Evolutionary conservation across 495 filamentous ascomycete species (phyloP), one percentile per base, ranked within the genome.

Genomic region (Podospora anserina): DNA sequence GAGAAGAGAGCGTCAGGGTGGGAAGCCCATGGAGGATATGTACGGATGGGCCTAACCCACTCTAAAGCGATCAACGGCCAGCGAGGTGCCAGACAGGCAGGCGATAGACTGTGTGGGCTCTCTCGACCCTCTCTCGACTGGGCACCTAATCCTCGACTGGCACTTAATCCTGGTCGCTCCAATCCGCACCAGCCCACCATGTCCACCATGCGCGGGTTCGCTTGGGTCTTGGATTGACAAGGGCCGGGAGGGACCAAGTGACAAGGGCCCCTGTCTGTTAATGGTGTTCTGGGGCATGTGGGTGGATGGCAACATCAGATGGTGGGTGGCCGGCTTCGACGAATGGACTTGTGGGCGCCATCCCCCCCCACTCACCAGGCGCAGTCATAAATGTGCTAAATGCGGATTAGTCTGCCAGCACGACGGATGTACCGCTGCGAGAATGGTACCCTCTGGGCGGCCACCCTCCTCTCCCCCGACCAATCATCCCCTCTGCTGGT

Each of bases 11-110:
- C 72, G 75, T 77, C 68, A 74, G 73, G 78, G 78, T 76, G 78
- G 82, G 79, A 79, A 77, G 75, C 80, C 82, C 77, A 76, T 73
- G 76, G 76, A 75, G 80, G 79, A 83, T 81, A 82, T 81, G 82
- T 83, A 82, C 72, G 72, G 76, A 77, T 63, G 32, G 61, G 19
- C 30, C 61, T 49, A 63, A 39, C 61, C 61, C 27, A 16, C 28
- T 19, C 55, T 69, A 71, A 75, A 69, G 63, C 77, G 77, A 77
- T 79, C 75, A 78, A 77, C 76, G 69, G 76, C 67, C 70, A 72
- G 74, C 49, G 67, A 55, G 77, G 72, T 76, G 76, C 74, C 77
- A 73, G 39, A 49, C 39, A 49, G 39, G 39, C 39, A 49, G 39
- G 63, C 67, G 68, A 72, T 72, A 68, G 72, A 54, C 66, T 32